phyloP scores from a whole-genome alignment of 495 filamentous ascomycete species.

The Penicillium pulvis region DNA sequence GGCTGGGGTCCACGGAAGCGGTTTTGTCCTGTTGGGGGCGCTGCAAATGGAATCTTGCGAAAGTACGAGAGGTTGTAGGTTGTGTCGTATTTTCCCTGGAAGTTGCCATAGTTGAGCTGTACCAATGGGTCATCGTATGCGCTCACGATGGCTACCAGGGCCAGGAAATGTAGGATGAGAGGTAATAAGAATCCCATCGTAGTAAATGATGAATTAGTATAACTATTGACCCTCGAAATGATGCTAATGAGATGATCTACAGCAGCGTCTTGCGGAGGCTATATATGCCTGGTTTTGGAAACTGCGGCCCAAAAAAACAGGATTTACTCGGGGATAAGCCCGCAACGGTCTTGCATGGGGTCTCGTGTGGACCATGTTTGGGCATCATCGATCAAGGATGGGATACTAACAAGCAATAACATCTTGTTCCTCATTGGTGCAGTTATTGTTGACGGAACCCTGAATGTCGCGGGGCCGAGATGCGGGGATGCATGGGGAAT shows the following conservation, averaged over 20 bases:
- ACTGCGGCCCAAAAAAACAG: not conserved
- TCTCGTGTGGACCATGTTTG: not conserved
- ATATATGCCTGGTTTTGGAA: slow-evolving; percentile 4
- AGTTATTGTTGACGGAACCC: slow-evolving; percentile 22
- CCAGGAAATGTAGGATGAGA: not conserved
- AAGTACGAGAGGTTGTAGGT: slow-evolving; percentile 56
- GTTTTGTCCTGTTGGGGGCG: slow-evolving; percentile 55
- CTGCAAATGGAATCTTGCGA: slow-evolving; percentile 60
- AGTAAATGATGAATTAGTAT: not conserved
- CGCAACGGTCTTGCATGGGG: not conserved
- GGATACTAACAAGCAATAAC: not conserved
- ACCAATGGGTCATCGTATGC: slow-evolving; percentile 32
- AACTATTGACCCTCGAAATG: not conserved
- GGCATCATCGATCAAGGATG: not conserved
- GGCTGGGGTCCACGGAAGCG: slow-evolving; percentile 60
- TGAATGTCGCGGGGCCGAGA: slow-evolving; percentile 17
- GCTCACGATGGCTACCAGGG: slow-evolving; percentile 12
- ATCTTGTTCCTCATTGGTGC: slow-evolving; percentile 23
- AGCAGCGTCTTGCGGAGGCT: not conserved
- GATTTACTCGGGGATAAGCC: slow-evolving; percentile 4
- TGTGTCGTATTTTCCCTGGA: slow-evolving; percentile 56
- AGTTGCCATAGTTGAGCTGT: slow-evolving; percentile 57
- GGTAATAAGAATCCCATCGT: not conserved
- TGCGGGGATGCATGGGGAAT: slow-evolving; percentile 19
- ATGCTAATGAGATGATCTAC: not conserved